phyloP scores from a whole-genome alignment of 176 grass and related monocot species.

The Stipa capillata region DNA sequence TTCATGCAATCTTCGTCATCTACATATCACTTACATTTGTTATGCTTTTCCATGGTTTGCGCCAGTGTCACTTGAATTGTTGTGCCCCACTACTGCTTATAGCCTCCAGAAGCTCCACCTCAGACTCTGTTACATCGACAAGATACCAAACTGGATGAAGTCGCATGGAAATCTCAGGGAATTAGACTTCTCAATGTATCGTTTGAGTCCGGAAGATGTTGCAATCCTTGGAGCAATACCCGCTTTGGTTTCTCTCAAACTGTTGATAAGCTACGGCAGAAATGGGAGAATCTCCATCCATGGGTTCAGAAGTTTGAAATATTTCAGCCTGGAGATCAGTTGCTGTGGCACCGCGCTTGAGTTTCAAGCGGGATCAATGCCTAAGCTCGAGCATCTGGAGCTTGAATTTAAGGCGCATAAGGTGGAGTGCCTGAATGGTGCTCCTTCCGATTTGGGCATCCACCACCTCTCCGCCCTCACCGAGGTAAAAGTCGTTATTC shows the following conservation, averaged over 20 bases:
- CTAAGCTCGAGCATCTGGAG: not conserved
- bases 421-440: too few species aligned
- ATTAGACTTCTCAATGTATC: not conserved
- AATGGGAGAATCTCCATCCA: not conserved
- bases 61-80: not conserved
- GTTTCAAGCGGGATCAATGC: slow-evolving; percentile 1
- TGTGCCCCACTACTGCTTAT: not conserved
- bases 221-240: slow-evolving; percentile 8
- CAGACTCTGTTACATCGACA: not conserved
- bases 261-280: not conserved
- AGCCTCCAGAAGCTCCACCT: not conserved
- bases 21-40: not conserved
- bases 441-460: not conserved
- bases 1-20: not conserved
- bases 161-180: not conserved
- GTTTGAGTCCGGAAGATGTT: not conserved
- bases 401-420: not conserved
- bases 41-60: too few species aligned
- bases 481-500: not conserved
- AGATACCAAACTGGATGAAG: slow-evolving; percentile 1
- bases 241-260: not conserved
- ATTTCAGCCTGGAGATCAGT: not conserved
- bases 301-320: slow-evolving; percentile 14
- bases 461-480: not conserved
- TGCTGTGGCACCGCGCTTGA: not conserved